Conservation (phyloP, 164 flowering plant species). For the Stephania japonica region DNA sequence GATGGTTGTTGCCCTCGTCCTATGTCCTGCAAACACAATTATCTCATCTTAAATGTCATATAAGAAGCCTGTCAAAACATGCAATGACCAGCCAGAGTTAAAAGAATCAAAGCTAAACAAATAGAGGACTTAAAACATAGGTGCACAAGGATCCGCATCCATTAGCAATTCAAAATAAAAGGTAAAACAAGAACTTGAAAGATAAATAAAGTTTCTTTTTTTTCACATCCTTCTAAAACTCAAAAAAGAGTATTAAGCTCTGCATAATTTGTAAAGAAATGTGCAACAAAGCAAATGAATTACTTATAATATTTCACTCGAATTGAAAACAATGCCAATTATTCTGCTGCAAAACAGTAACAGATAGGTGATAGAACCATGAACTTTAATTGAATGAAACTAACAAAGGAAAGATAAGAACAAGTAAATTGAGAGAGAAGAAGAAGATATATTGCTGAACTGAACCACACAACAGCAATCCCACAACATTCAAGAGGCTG, state of each 20-base stretch:
- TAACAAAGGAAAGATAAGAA: too few relatives aligned
- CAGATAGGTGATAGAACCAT: too few relatives aligned
- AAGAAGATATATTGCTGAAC: too few relatives aligned
- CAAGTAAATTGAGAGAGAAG: too few relatives aligned
- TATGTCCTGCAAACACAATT: slow-evolving; percentile 32
- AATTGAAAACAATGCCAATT: too few relatives aligned
- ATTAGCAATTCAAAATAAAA: background rate
- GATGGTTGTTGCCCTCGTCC: slow-evolving; percentile 29
- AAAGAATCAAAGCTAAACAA: background rate
- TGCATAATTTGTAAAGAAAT: too few relatives aligned
- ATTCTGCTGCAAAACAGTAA: too few relatives aligned
- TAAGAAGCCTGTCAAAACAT: background rate
- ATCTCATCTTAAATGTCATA: slow-evolving; percentile 12
- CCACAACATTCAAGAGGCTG: too few relatives aligned
- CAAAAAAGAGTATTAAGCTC: background rate
- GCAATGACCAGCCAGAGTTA: background rate
- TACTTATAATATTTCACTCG: too few relatives aligned
- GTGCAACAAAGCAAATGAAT: background rate
- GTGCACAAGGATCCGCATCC: background rate
- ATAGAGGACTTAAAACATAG: background rate
- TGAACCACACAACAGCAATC: too few relatives aligned
- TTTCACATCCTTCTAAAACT: background rate
- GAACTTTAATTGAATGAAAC: too few relatives aligned
- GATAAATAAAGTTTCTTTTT: background rate
- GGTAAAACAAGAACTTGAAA: background rate